Evolutionary conservation across 176 grass and related monocot genomes (phyloP), one percentile per base, ranked within the genome.

Genomic region (bread wheat (Triticum aestivum)): DNA sequence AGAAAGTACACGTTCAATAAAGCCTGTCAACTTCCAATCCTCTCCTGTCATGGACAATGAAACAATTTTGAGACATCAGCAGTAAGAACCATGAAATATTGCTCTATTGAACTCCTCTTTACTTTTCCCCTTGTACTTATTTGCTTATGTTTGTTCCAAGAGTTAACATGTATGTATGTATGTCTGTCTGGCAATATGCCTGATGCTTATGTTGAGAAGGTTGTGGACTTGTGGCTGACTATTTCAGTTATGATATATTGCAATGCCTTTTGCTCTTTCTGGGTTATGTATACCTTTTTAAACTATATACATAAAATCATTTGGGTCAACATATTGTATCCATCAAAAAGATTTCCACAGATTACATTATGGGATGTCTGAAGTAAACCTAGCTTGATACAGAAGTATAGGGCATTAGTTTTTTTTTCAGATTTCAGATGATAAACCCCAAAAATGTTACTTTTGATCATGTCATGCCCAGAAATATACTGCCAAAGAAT

Each of bases 21-120:
- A 99, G 47, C 97, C 97, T 75, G 94, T 96, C 38, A 99, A 99
- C 83, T 99, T 99, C 78, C 87, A 94, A 14, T 83, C 92, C n/a
- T 91, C 92, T 87, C 79, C 94, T 79, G 56, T 89, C 21, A 97
- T 99, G 97, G 97, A 97, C 42, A 94, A 89, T 83, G 97, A 99
- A 54, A 89, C 85, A 8, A 69, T 89, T 88, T 61, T 99, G 86
- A 94, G 97, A 85, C 90, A 94, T 77, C 97, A 99, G 56, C 97
- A 99, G 97, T 99, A 91, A 93, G 97, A 70, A 88, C 85, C 69
- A 51, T 44, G 45, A 80, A 76, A 71, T 5, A 83, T 77, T 82
- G 58, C 65, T 56, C 51, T n/a, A 24, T 51, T 79, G 32, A 72
- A 64, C 11, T n/a, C 39, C 15, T 82, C 23, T 61, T 29, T 84